A percentile compares a stretch with the other conserved stretches of the same genome.
phyloP scores from a whole-genome alignment of 306 rosid genomes.

The Corylus heterophylla region DNA sequence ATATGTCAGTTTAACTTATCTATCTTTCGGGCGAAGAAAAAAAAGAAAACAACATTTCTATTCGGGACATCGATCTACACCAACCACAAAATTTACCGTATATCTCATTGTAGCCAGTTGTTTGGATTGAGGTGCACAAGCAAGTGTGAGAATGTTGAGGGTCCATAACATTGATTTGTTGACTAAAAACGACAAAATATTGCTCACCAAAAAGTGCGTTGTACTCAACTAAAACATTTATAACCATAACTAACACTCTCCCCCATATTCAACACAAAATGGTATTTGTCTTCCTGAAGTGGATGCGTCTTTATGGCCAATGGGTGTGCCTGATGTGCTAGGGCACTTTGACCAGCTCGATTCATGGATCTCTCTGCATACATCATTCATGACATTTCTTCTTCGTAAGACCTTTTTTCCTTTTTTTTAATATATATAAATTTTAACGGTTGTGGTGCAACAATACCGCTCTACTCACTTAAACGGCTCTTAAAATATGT shows the following conservation, averaged over 20 bases:
- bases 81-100: too few species aligned
- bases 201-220: background rate
- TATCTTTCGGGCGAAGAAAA: too few species aligned
- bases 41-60: too few species aligned
- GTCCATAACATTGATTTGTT: background rate
- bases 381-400: too few species aligned
- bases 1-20: too few species aligned
- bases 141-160: background rate
- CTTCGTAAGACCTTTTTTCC: too few species aligned
- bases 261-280: background rate
- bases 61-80: too few species aligned
- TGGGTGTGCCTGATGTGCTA: constrained; percentile 21
- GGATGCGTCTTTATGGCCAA: constrained; percentile 11
- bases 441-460: too few species aligned
- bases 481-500: too few species aligned
- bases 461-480: too few species aligned
- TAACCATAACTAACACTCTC: background rate
- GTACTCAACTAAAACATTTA: constrained; percentile 23
- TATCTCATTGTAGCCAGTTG: too few species aligned
- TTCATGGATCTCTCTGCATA: background rate
- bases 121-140: background rate
- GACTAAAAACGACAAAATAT: background rate
- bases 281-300: constrained; percentile 13
- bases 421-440: too few species aligned
- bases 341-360: constrained; percentile 4